Conservation (phyloP, 2,329 filamentous ascomycete genomes). For the Nemania serpens region DNA sequence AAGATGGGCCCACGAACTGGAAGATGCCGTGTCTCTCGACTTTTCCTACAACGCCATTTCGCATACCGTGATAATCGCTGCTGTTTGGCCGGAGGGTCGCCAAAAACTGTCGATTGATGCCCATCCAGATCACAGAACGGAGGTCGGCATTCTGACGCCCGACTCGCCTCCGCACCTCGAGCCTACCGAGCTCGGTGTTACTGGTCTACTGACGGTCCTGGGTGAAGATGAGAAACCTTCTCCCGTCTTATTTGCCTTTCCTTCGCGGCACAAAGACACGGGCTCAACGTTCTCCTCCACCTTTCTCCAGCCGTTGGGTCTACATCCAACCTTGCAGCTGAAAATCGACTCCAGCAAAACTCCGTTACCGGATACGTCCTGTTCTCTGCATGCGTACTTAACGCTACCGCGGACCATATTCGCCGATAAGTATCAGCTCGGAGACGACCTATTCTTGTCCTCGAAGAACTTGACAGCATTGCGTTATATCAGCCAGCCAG, state of each 20-base stretch:
- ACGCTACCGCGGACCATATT: conserved; percentile 83
- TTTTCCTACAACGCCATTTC: conserved; percentile 71
- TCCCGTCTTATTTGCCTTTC: conserved; percentile 81
- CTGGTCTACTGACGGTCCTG: conserved; percentile 78
- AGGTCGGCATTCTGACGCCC: conserved; percentile 77
- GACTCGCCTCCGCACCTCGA: conserved; percentile 65
- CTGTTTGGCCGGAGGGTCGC: conserved; percentile 60
- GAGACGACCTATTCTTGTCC: conserved; percentile 73
- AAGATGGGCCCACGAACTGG: conserved; percentile 31
- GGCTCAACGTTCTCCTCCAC: conserved; percentile 61
- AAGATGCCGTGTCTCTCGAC: conserved; percentile 64
- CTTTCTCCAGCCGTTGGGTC: conserved; percentile 74
- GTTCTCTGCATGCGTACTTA: conserved; percentile 77
- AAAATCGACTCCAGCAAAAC: conserved; percentile 59
- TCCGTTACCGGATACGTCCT: conserved; percentile 60
- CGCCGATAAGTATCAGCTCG: conserved; percentile 84
- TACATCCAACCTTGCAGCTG: conserved; percentile 81
- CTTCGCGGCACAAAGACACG: conserved; percentile 73
- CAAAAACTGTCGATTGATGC: conserved; percentile 49
- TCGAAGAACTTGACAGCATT: conserved; percentile 78
- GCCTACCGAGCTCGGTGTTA: conserved; percentile 75
- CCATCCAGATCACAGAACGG: conserved; percentile 61
- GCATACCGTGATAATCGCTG: conserved; percentile 67
- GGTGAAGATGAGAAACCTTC: conserved; percentile 75
- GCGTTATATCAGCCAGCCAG: conserved; percentile 71